A percentile compares a stretch with the other conserved stretches of the same genome.
Conservation (phyloP, 2,329 filamentous ascomycete genomes). For the Teratosphaeria destructans region DNA sequence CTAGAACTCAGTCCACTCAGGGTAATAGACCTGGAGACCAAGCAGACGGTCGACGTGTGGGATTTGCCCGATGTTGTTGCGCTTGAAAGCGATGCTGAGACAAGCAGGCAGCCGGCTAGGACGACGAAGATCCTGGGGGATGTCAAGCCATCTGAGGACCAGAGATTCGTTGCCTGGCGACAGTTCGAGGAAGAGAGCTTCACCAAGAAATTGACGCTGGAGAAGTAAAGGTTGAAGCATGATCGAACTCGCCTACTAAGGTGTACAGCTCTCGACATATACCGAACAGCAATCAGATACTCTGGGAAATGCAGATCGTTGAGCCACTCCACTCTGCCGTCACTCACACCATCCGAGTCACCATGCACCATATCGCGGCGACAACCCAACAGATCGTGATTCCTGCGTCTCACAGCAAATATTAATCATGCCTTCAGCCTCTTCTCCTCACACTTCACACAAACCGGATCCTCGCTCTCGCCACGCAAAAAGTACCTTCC, state of each 20-base stretch:
- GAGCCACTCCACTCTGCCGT: too few species aligned
- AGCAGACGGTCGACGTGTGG: conserved; percentile 67
- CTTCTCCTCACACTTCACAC: conserved; percentile 51
- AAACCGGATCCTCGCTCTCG: conserved; percentile 49
- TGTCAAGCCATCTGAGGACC: neutral
- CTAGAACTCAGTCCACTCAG: conserved; percentile 62
- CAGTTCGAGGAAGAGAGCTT: neutral
- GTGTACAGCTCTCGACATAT: too few species aligned
- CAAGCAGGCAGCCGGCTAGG: neutral
- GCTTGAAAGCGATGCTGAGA: neutral
- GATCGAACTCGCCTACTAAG: neutral
- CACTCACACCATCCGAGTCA: too few species aligned
- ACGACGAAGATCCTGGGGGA: neutral
- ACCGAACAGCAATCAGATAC: too few species aligned
- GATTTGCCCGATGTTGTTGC: conserved; percentile 59
- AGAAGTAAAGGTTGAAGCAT: neutral
- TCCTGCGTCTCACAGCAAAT: neutral
- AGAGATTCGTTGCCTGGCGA: neutral
- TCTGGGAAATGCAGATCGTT: too few species aligned
- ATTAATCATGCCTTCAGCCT: conserved; percentile 48
- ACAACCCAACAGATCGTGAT: neutral
- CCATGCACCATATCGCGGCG: neutral
- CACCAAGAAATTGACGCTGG: neutral
- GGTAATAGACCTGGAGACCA: conserved; percentile 61
- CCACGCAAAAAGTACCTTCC: conserved; percentile 54